Percentiles rank a stretch among this genome's conserved stretches.
Conservation (phyloP, 1,284 basidiomycete species). For the Cryptococcus sp. region DNA sequence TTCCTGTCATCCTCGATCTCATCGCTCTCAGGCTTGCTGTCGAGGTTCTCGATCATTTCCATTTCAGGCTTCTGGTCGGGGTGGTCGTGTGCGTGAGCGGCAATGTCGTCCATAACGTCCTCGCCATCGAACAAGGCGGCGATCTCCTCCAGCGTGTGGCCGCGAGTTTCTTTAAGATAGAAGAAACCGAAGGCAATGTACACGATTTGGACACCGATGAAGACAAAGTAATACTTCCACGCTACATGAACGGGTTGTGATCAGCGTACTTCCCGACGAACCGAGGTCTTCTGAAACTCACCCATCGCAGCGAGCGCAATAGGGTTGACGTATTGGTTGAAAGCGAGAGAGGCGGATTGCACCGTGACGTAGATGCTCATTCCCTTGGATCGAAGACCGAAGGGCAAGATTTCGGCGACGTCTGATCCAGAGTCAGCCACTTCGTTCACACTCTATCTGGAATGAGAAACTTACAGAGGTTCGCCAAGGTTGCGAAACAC, state of each 20-base stretch:
- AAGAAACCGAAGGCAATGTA: conserved; percentile 25
- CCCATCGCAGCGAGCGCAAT: conserved; percentile 24
- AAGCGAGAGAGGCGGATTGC: conserved; percentile 12
- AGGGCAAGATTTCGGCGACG: conserved; percentile 28
- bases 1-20: too few species aligned
- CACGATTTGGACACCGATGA: conserved; percentile 17
- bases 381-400: conserved; percentile 23
- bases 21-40: too few species aligned
- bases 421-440: conserved; percentile 10
- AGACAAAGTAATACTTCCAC: conserved; percentile 36
- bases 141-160: conserved; percentile 23
- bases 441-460: not conserved
- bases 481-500: conserved; percentile 8
- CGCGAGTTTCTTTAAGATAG: conserved; percentile 31
- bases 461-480: conserved; percentile 15
- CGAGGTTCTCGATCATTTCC: too few species aligned
- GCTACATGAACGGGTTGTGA: conserved; percentile 5
- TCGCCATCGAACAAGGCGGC: conserved; percentile 17
- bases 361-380: conserved; percentile 20
- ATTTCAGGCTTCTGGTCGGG: too few species aligned
- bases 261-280: too few species aligned
- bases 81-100: too few species aligned
- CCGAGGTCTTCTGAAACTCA: not conserved
- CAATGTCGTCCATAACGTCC: not conserved
- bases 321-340: conserved; percentile 35